These are phyloP conservation scores for Cryptosporidium tyzzeri DNA, from an alignment of 169 alveolate species.

Conservation along the genomic window DNA sequence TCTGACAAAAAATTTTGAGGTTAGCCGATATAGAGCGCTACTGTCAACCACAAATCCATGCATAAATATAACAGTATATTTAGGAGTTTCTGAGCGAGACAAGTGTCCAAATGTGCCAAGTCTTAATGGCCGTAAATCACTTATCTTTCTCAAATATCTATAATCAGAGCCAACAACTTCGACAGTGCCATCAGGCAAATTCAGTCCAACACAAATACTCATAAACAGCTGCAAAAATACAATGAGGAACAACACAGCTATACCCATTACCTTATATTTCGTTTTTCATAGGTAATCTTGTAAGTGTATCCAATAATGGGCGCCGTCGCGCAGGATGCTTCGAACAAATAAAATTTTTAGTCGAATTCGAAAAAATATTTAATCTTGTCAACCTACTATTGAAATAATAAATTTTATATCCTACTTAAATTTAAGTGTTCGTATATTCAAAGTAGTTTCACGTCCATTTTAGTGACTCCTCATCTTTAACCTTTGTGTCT, in stretches of 20 bases:
- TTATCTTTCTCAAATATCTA: constrained; percentile 17
- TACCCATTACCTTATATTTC: constrained; percentile 13
- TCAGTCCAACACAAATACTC: not conserved
- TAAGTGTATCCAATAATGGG: constrained; percentile 23
- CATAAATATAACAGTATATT: constrained; percentile 62
- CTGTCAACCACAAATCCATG: constrained; percentile 44
- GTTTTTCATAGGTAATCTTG: not conserved
- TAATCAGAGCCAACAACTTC: constrained; percentile 7
- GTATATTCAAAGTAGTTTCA: not conserved
- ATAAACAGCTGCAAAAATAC: constrained; percentile 1
- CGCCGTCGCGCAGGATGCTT: constrained; percentile 7
- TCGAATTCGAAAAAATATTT: not conserved
- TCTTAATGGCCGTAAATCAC: constrained; percentile 31
- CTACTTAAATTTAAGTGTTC: not conserved
- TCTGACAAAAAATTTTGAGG: constrained; percentile 45
- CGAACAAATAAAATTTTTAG: not conserved
- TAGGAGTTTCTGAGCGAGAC: constrained; percentile 49
- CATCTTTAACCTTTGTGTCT: constrained; percentile 82
- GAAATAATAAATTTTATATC: not conserved
- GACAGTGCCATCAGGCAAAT: constrained; percentile 5
- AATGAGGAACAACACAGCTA: not conserved
- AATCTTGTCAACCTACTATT: not conserved
- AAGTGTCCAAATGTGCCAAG: constrained; percentile 43
- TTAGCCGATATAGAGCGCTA: constrained; percentile 11
- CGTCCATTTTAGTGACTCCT: constrained; percentile 69